Evolutionary conservation across 2,329 filamentous ascomycete genomes (phyloP), one percentile per base, ranked within the genome.

Genomic region (Moelleriella libera): DNA sequence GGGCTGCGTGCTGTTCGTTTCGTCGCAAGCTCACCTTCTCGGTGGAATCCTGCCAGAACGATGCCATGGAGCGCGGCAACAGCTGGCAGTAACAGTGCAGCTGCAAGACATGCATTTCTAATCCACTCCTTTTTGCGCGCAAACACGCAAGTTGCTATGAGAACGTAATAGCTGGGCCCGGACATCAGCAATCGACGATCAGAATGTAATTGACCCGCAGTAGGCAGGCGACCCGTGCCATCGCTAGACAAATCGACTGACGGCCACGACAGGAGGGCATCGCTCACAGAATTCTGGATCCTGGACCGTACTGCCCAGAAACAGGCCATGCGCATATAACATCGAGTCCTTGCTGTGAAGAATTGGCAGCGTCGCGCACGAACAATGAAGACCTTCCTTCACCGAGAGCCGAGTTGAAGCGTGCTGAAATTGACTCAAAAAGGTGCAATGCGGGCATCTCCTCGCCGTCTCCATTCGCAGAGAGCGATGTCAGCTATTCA

Each of bases 61-160:
- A 84, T 76, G 30, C 68, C 76, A 51, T 85, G 81, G 4, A 83
- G 57, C 6, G 80, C 76, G 32, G 80, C 78, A 5, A 83, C 72
- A 8, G 78, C 76, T 0, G 81, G 80, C 42, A 84, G 68, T 37
- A 82, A 65, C 53, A 81, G 63, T 5, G 75, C 80, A 11, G 76
- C 79, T 6, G 79, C 80, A 37, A 84, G 62, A 57, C 76, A 82
- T 9, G 80, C 76, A 53, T 76, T 76, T 46, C 74, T 70, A 4
- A 83, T 66, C 78, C 78, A 83, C 59, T 77, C 72, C 30, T 65
- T 62, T 53, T 76, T 79, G 45, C 78, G 69, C n/a, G 75, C 78
- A 44, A 83, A 60, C 4, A 83, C 69, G 54, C 80, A 84, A 2
- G 78, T 71, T 45, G 75, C 70, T 45, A 84, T 72, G 2, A 84